phyloP scores from a whole-genome alignment of 192 early-diverging fungal species.

The Phlyctochytrium bullatum region DNA sequence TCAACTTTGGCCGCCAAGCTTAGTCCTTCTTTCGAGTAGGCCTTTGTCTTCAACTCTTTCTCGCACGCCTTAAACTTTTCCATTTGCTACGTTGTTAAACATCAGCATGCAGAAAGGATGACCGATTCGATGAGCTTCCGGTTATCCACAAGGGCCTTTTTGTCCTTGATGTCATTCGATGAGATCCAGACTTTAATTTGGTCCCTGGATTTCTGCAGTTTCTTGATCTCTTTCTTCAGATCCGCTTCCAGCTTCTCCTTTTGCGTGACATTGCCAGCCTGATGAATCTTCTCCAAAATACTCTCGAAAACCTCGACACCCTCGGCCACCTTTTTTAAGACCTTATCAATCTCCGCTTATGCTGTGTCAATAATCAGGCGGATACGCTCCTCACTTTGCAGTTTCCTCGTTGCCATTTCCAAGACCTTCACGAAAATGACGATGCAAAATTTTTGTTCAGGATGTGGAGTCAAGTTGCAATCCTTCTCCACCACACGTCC shows the following conservation, averaged over 20 bases:
- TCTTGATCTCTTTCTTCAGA: slow-evolving; percentile 99
- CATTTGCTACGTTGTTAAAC: slow-evolving; percentile 73
- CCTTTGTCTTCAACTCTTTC: slow-evolving; percentile 99
- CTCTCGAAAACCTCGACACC: slow-evolving; percentile 94
- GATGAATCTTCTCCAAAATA: slow-evolving; percentile 84
- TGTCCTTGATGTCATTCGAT: slow-evolving; percentile 97
- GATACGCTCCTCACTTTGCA: slow-evolving; percentile 12
- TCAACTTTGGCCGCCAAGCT: slow-evolving; percentile 76
- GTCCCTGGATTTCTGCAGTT: slow-evolving; percentile 91
- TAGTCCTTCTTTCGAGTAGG: slow-evolving; percentile 95
- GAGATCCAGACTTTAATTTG: slow-evolving; percentile 98
- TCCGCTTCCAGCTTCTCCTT: slow-evolving; percentile 97
- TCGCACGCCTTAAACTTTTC: slow-evolving; percentile 97
- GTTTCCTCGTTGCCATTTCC: slow-evolving; percentile 21
- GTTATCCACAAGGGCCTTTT: slow-evolving; percentile 82
- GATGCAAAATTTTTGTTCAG: no score
- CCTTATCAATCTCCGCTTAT: slow-evolving; percentile 91
- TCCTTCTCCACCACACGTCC: neutral
- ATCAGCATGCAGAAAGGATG: neutral
- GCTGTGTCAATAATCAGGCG: neutral
- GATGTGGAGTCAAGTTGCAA: neutral
- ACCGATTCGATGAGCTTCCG: slow-evolving; percentile 90
- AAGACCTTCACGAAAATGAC: no score
- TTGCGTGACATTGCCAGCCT: slow-evolving; percentile 73
- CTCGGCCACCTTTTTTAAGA: slow-evolving; percentile 91